phyloP scores from a whole-genome alignment of 306 rosid species.

The Senna tora region DNA sequence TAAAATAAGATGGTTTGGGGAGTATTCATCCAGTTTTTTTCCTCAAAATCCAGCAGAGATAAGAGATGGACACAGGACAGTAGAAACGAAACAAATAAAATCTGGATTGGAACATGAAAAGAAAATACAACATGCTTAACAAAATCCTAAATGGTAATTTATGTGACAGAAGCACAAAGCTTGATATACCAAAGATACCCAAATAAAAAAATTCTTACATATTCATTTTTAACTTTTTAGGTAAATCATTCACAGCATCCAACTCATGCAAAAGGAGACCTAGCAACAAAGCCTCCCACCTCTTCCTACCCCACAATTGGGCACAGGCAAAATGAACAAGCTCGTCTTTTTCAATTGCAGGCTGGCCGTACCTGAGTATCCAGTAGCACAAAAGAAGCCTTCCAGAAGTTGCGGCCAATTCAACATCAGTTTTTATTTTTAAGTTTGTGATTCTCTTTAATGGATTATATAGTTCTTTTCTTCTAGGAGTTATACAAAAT shows the following conservation, averaged over 20 bases:
- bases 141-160: neutral
- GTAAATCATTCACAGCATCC: neutral
- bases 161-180: neutral
- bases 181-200: slow-evolving; percentile 10
- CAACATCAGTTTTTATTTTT: neutral
- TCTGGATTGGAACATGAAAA: neutral
- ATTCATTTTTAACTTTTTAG: slow-evolving; percentile 1
- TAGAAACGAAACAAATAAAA: neutral
- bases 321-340: neutral
- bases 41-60: neutral
- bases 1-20: neutral
- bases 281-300: neutral
- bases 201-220: neutral
- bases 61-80: neutral
- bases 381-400: neutral
- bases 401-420: neutral
- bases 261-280: neutral
- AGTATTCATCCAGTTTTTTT: neutral
- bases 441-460: neutral
- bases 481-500: neutral
- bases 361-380: neutral
- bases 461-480: neutral
- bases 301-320: neutral
- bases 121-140: neutral
- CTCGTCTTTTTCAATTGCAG: neutral